A percentile compares a stretch with the other conserved stretches of the same genome.
Conservation (phyloP, 2,329 filamentous ascomycete species). For the Zarea fungicola region DNA sequence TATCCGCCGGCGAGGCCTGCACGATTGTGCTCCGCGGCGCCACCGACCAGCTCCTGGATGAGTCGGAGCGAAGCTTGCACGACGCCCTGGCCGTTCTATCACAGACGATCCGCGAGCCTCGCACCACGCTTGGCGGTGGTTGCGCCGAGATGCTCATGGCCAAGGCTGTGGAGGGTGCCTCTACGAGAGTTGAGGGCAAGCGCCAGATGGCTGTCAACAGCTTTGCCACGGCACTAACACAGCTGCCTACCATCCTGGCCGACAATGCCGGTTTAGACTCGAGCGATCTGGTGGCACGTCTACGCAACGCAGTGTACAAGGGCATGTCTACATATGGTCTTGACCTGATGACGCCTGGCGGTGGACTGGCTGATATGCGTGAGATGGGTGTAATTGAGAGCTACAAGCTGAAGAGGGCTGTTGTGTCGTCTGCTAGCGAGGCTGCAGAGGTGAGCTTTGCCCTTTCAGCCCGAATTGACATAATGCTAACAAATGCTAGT, state of each 20-base stretch:
- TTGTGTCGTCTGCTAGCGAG: conserved; percentile 92
- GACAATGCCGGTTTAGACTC: conserved; percentile 97
- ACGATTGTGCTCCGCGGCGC: conserved; percentile 95
- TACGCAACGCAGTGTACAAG: conserved; percentile 92
- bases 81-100: conserved; percentile 94
- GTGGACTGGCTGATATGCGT: conserved; percentile 92
- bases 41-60: conserved; percentile 93
- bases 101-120: conserved; percentile 91
- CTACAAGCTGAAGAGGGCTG: conserved; percentile 98
- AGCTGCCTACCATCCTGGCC: conserved; percentile 92
- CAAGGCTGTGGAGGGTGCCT: conserved; percentile 90
- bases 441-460: conserved; percentile 74
- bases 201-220: conserved; percentile 88
- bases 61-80: conserved; percentile 92
- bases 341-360: conserved; percentile 82
- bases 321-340: conserved; percentile 89
- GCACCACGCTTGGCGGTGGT: conserved; percentile 89
- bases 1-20: conserved; percentile 88
- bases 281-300: conserved; percentile 83
- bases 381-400: conserved; percentile 93
- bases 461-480: too few species aligned
- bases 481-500: conserved; percentile 20
- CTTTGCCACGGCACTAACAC: conserved; percentile 83
- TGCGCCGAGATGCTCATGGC: conserved; percentile 99
- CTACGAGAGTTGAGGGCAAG: conserved; percentile 93